Evolutionary conservation across 140 eudicot species (phyloP).

Genomic region (Ambrosia hybrid): DNA sequence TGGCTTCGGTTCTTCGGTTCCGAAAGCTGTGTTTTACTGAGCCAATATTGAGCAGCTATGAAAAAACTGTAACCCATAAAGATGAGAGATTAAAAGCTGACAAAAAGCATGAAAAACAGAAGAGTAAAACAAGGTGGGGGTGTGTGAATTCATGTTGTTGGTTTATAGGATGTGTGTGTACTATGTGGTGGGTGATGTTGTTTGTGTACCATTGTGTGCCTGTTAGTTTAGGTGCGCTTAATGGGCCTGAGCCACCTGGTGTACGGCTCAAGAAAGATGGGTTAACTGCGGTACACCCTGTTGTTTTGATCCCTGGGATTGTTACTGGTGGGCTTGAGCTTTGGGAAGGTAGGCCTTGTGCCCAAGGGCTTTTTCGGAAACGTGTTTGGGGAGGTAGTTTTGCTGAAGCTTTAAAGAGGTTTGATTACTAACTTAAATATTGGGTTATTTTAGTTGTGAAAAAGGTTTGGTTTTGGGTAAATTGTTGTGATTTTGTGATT

Average conservation of each 20-base stretch:
- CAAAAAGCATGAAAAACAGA: conserved; percentile 28
- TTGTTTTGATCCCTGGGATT: conserved; percentile 87
- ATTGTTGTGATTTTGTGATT: neutral
- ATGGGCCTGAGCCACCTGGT: conserved; percentile 74
- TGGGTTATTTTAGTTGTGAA: neutral
- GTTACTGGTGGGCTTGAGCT: conserved; percentile 97
- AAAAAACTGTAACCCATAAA: conserved; percentile 30
- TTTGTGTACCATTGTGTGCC: conserved; percentile 61
- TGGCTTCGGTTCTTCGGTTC: conserved; percentile 67
- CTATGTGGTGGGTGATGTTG: conserved; percentile 79
- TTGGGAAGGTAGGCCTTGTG: conserved; percentile 94
- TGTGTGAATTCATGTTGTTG: conserved; percentile 76
- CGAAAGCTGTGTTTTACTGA: conserved; percentile 53
- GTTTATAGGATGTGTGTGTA: conserved; percentile 73
- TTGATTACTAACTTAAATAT: neutral
- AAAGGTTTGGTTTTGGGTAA: conserved; percentile 10
- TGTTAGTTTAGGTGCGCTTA: conserved; percentile 51
- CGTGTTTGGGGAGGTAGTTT: conserved; percentile 96
- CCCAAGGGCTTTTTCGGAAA: conserved; percentile 71
- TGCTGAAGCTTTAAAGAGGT: conserved; percentile 74
- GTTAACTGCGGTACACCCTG: conserved; percentile 71
- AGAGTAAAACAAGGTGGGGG: conserved; percentile 47
- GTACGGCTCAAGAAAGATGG: conserved; percentile 74
- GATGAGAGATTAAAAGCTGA: conserved; percentile 35
- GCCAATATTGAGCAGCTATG: conserved; percentile 37